Conservation (phyloP, 2,329 filamentous ascomycete species). For the Cercospora citrullina region DNA sequence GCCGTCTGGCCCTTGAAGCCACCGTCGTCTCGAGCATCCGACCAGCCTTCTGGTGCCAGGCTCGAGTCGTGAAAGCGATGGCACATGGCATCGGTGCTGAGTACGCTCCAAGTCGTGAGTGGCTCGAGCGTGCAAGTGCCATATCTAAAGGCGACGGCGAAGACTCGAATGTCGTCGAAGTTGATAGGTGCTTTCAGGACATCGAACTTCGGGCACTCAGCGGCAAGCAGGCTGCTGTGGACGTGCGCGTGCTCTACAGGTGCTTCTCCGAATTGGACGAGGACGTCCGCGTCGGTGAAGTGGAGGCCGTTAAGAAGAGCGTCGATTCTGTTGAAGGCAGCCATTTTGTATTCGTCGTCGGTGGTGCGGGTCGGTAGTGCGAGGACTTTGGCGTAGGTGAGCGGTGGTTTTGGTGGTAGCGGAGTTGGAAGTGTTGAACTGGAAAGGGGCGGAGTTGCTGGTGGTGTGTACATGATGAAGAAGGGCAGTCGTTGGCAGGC, state of each 20-base stretch:
- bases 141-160: not conserved
- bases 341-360: not conserved
- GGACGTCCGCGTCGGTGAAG: not conserved
- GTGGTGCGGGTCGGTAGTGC: not conserved
- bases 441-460: not conserved
- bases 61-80: slow-evolving; percentile 10
- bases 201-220: not conserved
- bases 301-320: not conserved
- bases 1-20: not conserved
- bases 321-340: not conserved
- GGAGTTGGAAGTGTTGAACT: not conserved
- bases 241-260: not conserved
- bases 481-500: not conserved
- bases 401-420: too few relatives aligned
- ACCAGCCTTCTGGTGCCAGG: slow-evolving; percentile 7
- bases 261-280: not conserved
- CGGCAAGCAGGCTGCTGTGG: not conserved
- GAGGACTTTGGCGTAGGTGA: not conserved
- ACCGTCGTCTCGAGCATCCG: not conserved
- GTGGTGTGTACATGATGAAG: not conserved
- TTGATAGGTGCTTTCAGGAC: not conserved
- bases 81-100: not conserved
- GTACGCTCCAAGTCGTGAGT: not conserved
- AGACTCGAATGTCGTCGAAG: not conserved
- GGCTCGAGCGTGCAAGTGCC: not conserved